phyloP scores from a whole-genome alignment of 352 stramenopile species.

The Globisporangium canariense region DNA sequence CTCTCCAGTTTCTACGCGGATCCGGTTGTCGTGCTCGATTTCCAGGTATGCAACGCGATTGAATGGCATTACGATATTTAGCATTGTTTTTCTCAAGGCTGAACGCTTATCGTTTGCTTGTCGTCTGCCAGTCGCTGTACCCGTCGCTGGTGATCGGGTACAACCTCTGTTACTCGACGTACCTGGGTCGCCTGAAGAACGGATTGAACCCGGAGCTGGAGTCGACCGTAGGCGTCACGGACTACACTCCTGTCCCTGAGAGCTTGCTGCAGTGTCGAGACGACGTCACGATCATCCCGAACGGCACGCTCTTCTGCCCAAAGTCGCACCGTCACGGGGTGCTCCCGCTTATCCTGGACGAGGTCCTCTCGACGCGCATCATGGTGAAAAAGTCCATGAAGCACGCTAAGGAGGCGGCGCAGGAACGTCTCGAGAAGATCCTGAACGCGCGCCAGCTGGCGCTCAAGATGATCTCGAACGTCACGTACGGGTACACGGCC shows the following conservation, averaged over 20 bases:
- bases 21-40: conserved; percentile 98
- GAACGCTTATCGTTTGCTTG: not conserved
- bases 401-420: conserved; percentile 67
- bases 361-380: conserved; percentile 94
- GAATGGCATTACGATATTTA: not conserved
- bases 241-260: conserved; percentile 41
- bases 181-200: conserved; percentile 90
- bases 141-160: conserved; percentile 99
- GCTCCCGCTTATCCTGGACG: conserved; percentile 95
- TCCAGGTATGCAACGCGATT: conserved; percentile 65
- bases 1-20: conserved; percentile 95
- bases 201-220: conserved; percentile 70
- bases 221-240: conserved; percentile 53
- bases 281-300: conserved; percentile 82
- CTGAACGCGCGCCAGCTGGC: conserved; percentile 88
- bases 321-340: conserved; percentile 93
- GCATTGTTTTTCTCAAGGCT: not conserved
- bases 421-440: conserved; percentile 60
- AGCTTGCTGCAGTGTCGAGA: conserved; percentile 46
- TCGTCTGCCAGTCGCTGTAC: conserved; percentile 92
- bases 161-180: conserved; percentile 99
- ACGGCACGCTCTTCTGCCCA: conserved; percentile 94
- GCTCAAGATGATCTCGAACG: conserved; percentile 99
- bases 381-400: conserved; percentile 99
- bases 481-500: conserved; percentile 99